Base-by-base conservation (phyloP, 257 asterid genomes). In the Mentha longifolia region DNA sequence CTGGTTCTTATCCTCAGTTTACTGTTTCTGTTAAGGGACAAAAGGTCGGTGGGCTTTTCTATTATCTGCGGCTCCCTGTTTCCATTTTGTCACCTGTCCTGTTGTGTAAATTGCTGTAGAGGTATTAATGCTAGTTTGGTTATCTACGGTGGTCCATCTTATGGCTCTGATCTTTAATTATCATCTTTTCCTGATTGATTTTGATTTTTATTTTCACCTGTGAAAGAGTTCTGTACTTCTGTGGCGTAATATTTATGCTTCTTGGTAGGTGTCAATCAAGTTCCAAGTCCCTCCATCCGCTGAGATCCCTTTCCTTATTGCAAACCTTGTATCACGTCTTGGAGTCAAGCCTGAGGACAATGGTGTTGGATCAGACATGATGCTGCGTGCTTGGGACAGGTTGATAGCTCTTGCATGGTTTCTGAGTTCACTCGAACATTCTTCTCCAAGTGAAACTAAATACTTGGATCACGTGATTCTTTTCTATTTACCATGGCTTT, bases 311-410 rank as follows among this genome's bases (percentile, higher is more conserved):
- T 78, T 84, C 61, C 78, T 95, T 68, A 89, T 95, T 60, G 81
- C 98, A 72, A 85, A 31, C 72, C 82, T 95, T 64, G 98, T 87
- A 67, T 87, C 98, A 54, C 88, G 84, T 59, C 96, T 94, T 73
- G 98, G 98, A 64, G 88, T 84, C 77, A 85, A 82, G 77, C 78
- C 79, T 35, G 86, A 79, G 60, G 90, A 79, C 61, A 74, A 77
- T 80, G 86, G 76, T 76, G 79, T 81, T 73, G 96, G 92, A 65
- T 82, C 97, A 78, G 91, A 86, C 74, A 91, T 94, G 99, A 71
- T 73, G 50, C 72, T 94, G 85, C 88, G 86, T 20, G 96, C 97
- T 72, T 89, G 97, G 95, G 96, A 88, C 85, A 94, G 98, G 99
- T 95, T 79, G 19, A 12, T 57, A 58, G 61, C 28, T 66, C 57